A percentile compares a stretch with the other conserved stretches of the same genome.
Conservation (phyloP, 495 filamentous ascomycete species). For the Neurospora discreta region DNA sequence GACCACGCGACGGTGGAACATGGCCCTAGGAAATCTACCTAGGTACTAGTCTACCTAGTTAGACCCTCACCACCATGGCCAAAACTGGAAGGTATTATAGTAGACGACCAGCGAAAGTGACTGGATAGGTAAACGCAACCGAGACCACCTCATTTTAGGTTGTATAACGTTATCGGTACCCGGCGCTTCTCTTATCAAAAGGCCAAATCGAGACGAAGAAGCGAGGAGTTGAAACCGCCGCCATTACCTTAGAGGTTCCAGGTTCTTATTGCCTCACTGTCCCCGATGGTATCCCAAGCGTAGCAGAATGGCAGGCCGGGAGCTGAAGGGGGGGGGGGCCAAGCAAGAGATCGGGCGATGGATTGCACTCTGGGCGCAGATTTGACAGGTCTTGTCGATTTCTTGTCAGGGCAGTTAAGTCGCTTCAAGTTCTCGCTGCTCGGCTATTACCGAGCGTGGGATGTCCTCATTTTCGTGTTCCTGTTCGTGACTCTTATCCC, state of each 20-base stretch:
- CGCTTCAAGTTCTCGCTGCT: background rate
- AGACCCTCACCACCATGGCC: background rate
- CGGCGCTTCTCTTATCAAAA: background rate
- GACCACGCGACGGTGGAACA: background rate
- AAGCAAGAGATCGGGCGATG: background rate
- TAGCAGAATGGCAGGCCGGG: background rate
- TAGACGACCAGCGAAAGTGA: background rate
- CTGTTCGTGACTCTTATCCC: background rate
- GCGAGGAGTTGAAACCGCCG: background rate
- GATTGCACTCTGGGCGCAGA: background rate
- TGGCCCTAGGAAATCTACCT: background rate
- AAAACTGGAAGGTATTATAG: background rate
- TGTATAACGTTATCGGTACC: background rate
- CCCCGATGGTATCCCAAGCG: background rate
- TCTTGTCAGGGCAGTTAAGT: background rate
- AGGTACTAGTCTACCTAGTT: too few species aligned
- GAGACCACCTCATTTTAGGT: background rate
- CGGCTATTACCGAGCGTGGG: background rate
- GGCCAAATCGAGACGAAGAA: background rate
- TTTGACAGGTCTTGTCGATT: background rate
- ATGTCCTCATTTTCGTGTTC: too few species aligned
- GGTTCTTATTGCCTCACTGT: too few species aligned
- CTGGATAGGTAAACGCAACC: background rate
- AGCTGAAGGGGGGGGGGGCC: background rate
- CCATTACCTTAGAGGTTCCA: too few species aligned